Conservation (phyloP, 2,329 filamentous ascomycete genomes). For the Sporothrix schenckii region DNA sequence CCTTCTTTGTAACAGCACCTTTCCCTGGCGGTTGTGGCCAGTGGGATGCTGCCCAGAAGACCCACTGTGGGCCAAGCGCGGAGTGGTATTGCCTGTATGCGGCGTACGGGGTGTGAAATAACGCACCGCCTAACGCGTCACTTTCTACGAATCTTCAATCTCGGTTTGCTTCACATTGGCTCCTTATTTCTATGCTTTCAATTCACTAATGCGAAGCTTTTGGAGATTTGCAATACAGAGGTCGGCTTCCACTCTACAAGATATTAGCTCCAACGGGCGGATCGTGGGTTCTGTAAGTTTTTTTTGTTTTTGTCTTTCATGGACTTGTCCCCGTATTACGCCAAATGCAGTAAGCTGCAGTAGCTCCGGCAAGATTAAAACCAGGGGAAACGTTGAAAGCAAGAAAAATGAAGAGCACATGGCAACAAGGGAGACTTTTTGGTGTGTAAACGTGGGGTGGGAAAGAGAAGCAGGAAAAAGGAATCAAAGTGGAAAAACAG, state of each 20-base stretch:
- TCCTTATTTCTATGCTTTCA: not conserved
- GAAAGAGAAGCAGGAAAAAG: not conserved
- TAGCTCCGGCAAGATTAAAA: conserved; percentile 13
- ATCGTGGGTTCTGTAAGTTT: not conserved
- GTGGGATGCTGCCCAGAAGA: conserved; percentile 2
- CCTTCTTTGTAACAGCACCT: not conserved
- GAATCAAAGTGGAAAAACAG: not conserved
- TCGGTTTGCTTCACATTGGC: not conserved
- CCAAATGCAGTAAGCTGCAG: conserved; percentile 10
- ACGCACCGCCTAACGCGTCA: conserved; percentile 11
- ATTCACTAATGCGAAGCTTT: not conserved
- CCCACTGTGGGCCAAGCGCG: not conserved
- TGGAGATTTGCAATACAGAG: no score
- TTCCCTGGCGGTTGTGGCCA: conserved; percentile 12
- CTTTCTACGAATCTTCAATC: not conserved
- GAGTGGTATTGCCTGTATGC: no score
- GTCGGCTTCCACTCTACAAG: not conserved
- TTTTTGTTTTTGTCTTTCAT: not conserved
- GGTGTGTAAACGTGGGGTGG: conserved; percentile 1
- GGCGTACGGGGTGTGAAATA: not conserved
- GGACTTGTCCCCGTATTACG: not conserved
- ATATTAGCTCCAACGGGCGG: not conserved
- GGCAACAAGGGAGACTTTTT: not conserved
- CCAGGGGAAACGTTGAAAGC: no score
- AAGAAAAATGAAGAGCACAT: no score